These are phyloP conservation scores for Endoconidiophora polonica DNA, from an alignment of 2,329 filamentous ascomycete species.

Conservation along the genomic window DNA sequence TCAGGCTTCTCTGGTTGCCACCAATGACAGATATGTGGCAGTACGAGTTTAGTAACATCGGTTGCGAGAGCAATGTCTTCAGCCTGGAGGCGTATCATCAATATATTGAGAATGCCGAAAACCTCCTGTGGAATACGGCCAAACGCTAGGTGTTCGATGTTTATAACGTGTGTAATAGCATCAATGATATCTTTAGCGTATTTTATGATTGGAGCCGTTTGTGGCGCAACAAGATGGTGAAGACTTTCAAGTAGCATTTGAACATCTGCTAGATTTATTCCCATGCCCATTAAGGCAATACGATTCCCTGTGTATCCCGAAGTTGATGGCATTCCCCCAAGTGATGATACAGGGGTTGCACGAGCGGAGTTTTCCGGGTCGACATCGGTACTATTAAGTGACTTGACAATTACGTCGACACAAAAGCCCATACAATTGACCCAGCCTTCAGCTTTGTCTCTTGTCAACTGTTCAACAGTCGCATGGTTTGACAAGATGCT, in stretches of 20 bases:
- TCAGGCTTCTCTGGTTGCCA: slow-evolving; percentile 58
- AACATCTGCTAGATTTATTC: slow-evolving; percentile 15
- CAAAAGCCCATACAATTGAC: slow-evolving; percentile 54
- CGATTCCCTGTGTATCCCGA: slow-evolving; percentile 7
- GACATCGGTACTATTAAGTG: slow-evolving; percentile 25
- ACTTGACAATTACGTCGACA: slow-evolving; percentile 40
- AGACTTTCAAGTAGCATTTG: slow-evolving; percentile 49
- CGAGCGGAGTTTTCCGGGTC: slow-evolving; percentile 2
- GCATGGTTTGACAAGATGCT: slow-evolving; percentile 54
- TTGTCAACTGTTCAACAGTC: slow-evolving; percentile 63
- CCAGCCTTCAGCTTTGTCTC: slow-evolving; percentile 45
- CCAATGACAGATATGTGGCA: slow-evolving; percentile 57
- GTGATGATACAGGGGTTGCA: too few relatives aligned
- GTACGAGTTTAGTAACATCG: slow-evolving; percentile 38
- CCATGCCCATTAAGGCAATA: slow-evolving; percentile 8
- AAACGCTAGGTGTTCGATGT: slow-evolving; percentile 37
- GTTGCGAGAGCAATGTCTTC: slow-evolving; percentile 51
- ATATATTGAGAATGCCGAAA: slow-evolving; percentile 57
- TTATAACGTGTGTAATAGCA: slow-evolving; percentile 32
- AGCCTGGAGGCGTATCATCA: slow-evolving; percentile 48
- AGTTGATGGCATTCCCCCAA: too few relatives aligned
- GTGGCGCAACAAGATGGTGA: slow-evolving; percentile 41
- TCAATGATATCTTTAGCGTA: not conserved
- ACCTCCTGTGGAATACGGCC: slow-evolving; percentile 52
- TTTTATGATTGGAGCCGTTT: slow-evolving; percentile 45